Conservation (phyloP, 768 basidiomycete species). For the Mycena crocata region DNA sequence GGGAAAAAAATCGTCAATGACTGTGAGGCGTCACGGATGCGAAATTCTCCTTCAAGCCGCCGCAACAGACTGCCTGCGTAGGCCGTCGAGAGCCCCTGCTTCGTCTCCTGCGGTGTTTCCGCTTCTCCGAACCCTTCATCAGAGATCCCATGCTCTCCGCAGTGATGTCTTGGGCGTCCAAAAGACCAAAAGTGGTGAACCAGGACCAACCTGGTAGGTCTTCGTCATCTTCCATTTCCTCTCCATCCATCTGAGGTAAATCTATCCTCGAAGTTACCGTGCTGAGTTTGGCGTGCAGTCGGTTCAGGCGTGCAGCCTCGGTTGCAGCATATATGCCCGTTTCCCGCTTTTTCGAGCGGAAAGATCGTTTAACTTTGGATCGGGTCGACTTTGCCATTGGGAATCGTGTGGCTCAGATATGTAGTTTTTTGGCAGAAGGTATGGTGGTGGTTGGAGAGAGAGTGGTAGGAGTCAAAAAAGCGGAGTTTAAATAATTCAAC, state of each 20-base stretch:
- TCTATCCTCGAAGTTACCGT: constrained; percentile 56
- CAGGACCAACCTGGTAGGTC: constrained; percentile 74
- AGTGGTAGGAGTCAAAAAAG: constrained; percentile 23
- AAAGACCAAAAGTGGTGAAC: constrained; percentile 65
- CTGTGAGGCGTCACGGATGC: constrained; percentile 49
- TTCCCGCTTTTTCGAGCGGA: constrained; percentile 82
- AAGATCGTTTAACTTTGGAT: constrained; percentile 84
- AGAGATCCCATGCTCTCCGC: constrained; percentile 58
- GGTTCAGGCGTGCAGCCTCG: constrained; percentile 80
- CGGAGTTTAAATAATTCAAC: neutral
- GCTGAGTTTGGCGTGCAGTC: constrained; percentile 75
- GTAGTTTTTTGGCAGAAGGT: neutral
- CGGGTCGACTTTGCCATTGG: constrained; percentile 86
- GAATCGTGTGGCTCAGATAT: neutral
- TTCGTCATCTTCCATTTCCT: constrained; percentile 49
- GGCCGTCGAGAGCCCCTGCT: constrained; percentile 11
- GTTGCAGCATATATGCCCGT: constrained; percentile 79
- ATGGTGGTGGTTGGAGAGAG: constrained; percentile 34
- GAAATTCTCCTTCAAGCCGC: constrained; percentile 31
- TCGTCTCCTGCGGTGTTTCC: constrained; percentile 19
- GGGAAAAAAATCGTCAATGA: constrained; percentile 53
- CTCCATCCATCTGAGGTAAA: constrained; percentile 42
- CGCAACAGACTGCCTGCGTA: neutral
- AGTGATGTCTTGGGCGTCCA: constrained; percentile 70
- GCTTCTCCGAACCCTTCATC: constrained; percentile 25